Evolutionary conservation across 257 asterid species (phyloP).

Genomic region (Solanum habrochaites): DNA sequence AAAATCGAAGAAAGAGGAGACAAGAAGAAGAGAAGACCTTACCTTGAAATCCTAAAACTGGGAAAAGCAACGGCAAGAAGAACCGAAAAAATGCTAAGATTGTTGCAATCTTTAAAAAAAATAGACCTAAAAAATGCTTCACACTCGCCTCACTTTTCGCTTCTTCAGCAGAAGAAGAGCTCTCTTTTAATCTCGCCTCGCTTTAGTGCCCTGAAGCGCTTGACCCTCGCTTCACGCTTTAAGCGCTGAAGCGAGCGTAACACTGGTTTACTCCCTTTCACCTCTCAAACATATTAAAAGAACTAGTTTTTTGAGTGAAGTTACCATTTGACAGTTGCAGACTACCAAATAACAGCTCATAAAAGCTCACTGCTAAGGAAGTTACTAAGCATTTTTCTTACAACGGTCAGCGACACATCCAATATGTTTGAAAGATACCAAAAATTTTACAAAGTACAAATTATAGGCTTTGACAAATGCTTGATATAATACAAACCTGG

Average conservation of each 20-base stretch:
- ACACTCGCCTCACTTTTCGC: neutral
- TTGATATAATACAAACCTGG: conserved; percentile 31
- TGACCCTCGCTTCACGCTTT: neutral
- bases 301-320: neutral
- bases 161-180: neutral
- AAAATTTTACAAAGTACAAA: neutral
- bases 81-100: neutral
- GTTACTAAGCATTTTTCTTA: neutral
- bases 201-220: neutral
- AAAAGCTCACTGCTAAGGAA: neutral
- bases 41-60: neutral
- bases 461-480: neutral
- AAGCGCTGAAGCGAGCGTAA: neutral
- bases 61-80: neutral
- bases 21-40: neutral
- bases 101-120: neutral
- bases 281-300: neutral
- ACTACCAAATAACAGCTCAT: neutral
- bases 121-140: neutral
- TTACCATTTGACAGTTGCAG: neutral
- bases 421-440: neutral
- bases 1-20: neutral
- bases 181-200: neutral
- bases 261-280: neutral
- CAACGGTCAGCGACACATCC: neutral